phyloP scores from a whole-genome alignment of 805 yeast genomes.

The Peterozyma xylosa region DNA sequence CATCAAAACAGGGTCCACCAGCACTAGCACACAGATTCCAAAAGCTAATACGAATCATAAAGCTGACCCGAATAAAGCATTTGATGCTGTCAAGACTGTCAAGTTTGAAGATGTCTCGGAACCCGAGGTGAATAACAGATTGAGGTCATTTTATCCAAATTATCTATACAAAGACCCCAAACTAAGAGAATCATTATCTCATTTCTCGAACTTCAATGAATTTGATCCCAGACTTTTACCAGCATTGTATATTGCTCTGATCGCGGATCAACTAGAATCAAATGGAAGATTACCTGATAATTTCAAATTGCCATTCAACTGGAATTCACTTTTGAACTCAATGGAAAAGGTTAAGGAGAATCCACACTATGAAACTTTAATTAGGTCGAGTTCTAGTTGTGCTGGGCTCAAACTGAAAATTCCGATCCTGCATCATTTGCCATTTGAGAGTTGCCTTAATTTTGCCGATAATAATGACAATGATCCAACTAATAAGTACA shows the following conservation, averaged over 20 bases:
- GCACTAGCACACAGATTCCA: too few relatives aligned
- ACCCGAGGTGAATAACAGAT: too few relatives aligned
- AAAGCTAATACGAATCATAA: too few relatives aligned
- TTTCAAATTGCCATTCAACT: conserved; percentile 5
- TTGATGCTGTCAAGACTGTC: too few relatives aligned
- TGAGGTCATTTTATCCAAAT: too few relatives aligned
- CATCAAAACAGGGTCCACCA: too few relatives aligned
- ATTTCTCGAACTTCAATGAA: conserved; percentile 1
- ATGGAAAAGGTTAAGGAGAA: neutral
- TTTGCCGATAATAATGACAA: neutral
- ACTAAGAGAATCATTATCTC: too few relatives aligned
- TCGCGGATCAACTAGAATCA: neutral
- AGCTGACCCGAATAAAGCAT: too few relatives aligned
- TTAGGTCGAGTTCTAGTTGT: neutral
- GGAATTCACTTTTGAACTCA: conserved; percentile 4
- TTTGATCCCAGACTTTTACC: conserved; percentile 6
- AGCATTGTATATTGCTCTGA: conserved; percentile 1
- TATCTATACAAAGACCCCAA: too few relatives aligned
- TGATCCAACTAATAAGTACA: neutral
- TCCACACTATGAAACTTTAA: neutral
- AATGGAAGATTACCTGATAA: neutral
- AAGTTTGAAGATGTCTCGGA: too few relatives aligned
- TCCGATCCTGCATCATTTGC: neutral
- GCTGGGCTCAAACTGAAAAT: neutral
- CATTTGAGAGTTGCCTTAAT: neutral